Conservation (phyloP, 441 rosid species). For the Rhodomyrtus psidioides region DNA sequence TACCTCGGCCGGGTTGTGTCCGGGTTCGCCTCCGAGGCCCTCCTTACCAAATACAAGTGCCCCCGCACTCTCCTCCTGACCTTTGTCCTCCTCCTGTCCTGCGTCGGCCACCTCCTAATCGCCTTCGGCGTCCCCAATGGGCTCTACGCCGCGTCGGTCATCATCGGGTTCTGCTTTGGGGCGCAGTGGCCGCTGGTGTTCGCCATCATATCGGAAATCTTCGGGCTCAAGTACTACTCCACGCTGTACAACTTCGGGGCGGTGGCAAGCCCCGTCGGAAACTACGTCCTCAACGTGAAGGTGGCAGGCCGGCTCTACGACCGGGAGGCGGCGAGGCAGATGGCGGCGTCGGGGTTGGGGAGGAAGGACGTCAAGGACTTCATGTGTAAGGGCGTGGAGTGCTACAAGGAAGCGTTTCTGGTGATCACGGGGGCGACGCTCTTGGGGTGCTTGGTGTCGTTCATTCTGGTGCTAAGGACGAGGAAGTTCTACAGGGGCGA, state of each 20-base stretch:
- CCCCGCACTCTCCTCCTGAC: conserved; percentile 10
- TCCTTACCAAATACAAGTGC: conserved; percentile 3
- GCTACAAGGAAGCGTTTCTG: conserved; percentile 6
- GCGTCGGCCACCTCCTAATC: conserved; percentile 7
- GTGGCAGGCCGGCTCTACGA: conserved; percentile 10
- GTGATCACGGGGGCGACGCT: conserved; percentile 4
- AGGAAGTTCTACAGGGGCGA: conserved; percentile 10
- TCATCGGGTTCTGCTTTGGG: conserved; percentile 9
- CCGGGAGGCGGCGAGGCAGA: conserved; percentile 6
- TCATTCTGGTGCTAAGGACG: conserved; percentile 1
- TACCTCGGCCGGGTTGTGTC: conserved; percentile 11
- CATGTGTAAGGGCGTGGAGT: neutral
- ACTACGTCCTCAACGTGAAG: conserved; percentile 6
- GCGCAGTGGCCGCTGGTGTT: conserved; percentile 9
- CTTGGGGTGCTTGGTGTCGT: neutral
- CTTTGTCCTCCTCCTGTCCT: conserved; percentile 1
- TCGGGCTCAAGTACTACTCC: conserved; percentile 13
- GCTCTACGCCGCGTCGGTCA: conserved; percentile 1
- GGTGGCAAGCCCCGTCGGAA: neutral
- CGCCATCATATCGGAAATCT: conserved; percentile 7
- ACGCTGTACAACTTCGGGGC: conserved; percentile 1
- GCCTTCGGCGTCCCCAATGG: conserved; percentile 1
- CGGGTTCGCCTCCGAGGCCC: conserved; percentile 4
- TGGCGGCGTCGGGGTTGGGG: neutral
- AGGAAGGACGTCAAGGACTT: neutral